These are phyloP conservation scores for Kwoniella europaea DNA, from an alignment of 768 basidiomycete genomes.

Conservation along the genomic window DNA sequence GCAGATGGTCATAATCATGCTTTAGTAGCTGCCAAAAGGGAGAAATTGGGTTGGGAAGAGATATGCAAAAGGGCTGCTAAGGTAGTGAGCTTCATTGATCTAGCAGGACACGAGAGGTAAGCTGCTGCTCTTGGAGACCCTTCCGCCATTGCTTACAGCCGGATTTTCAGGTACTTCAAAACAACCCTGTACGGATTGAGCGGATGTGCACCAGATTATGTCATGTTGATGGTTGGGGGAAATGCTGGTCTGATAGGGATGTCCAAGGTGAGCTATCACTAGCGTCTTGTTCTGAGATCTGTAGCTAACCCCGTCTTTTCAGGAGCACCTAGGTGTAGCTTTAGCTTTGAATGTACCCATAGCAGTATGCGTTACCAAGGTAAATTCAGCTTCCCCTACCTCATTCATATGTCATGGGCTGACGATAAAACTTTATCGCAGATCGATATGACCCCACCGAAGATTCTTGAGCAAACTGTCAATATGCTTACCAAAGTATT, in stretches of 20 bases:
- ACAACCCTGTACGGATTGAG: slow-evolving; percentile 95
- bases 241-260: slow-evolving; percentile 70
- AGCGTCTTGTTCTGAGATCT: not conserved
- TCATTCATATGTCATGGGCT: not conserved
- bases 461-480: slow-evolving; percentile 85
- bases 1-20: slow-evolving; percentile 59
- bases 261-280: slow-evolving; percentile 48
- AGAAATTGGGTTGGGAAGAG: slow-evolving; percentile 95
- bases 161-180: slow-evolving; percentile 58
- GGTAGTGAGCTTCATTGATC: slow-evolving; percentile 91
- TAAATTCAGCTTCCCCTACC: slow-evolving; percentile 46
- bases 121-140: slow-evolving; percentile 50
- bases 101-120: slow-evolving; percentile 94
- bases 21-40: slow-evolving; percentile 61
- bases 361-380: slow-evolving; percentile 88
- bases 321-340: slow-evolving; percentile 94
- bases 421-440: slow-evolving; percentile 5
- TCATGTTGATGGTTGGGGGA: slow-evolving; percentile 90
- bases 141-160: not conserved
- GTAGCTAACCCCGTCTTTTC: slow-evolving; percentile 57
- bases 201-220: slow-evolving; percentile 80
- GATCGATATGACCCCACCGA: slow-evolving; percentile 97
- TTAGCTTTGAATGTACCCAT: slow-evolving; percentile 92
- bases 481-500: slow-evolving; percentile 92
- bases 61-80: slow-evolving; percentile 87